Evolutionary conservation across 2,329 filamentous ascomycete genomes (phyloP).

Genomic region (Didymella pinodella): DNA sequence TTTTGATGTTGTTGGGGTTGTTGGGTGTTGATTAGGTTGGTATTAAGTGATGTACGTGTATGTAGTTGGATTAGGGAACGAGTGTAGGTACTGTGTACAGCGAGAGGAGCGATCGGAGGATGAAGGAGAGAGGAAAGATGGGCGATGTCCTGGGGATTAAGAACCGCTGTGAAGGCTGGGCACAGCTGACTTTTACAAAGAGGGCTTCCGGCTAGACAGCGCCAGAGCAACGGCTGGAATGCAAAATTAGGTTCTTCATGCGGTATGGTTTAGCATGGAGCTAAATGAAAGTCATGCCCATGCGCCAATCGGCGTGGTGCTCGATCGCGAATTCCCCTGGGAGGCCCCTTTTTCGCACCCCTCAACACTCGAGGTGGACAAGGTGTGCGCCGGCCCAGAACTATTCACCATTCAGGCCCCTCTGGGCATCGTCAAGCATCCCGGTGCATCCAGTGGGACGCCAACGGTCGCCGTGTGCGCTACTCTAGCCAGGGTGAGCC

Average conservation of each 20-base stretch:
- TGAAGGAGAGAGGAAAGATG: conserved; percentile 28
- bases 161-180: conserved; percentile 22
- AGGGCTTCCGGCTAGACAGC: conserved; percentile 31
- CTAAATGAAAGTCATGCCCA: conserved; percentile 32
- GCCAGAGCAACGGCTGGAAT: conserved; percentile 46
- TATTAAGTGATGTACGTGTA: conserved; percentile 25
- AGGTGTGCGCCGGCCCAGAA: conserved; percentile 24
- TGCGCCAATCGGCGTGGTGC: conserved; percentile 34
- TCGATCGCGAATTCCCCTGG: conserved; percentile 9
- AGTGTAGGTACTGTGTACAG: conserved; percentile 37
- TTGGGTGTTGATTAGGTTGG: conserved; percentile 30
- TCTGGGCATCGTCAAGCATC: conserved; percentile 24
- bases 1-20: conserved; percentile 46
- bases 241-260: conserved; percentile 39
- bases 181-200: conserved; percentile 35
- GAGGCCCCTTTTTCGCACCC: conserved; percentile 33
- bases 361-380: conserved; percentile 21
- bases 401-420: conserved; percentile 22
- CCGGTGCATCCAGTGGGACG: conserved; percentile 29
- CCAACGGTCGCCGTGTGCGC: conserved; percentile 35
- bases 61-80: conserved; percentile 35
- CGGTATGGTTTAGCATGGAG: conserved; percentile 29
- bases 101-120: conserved; percentile 32
- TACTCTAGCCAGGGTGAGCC: conserved; percentile 31
- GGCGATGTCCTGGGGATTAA: conserved; percentile 26